Evolutionary conservation across 73 alveolate genomes (phyloP), one percentile per base, ranked within the genome.

Genomic region (Paramecium pentaurelia): DNA sequence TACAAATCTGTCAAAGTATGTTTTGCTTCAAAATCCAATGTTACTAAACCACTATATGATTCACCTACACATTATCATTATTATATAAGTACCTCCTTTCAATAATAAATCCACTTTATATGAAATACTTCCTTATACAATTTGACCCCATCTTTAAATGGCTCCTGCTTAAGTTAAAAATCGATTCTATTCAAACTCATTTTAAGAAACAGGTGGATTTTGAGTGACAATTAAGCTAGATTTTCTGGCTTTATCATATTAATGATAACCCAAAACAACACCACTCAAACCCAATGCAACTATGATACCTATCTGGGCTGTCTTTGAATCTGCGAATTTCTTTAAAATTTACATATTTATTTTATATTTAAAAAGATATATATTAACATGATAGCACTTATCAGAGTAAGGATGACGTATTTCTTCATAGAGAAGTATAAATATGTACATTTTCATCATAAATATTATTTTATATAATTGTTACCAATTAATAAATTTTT

Each of bases 351-450:
- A 20, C 88, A 75, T 75, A 16, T 75, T 68, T 32, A 32, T 28
- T 68, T 68, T 32, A 68, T 34, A 32, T 68, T 22, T 32, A 68
- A 68, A 32, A 32, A 27, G 47, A 32, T 68, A 68, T 68, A 34
- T 28, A 32, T 32, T 68, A 32, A 68, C 47, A 20, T 27, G 45
- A 68, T 32, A 68, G 20, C 47, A 68, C 51, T 68, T 38, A 75
- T 75, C 88, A 75, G 88, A 75, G 88, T 75, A 75, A 75, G 88
- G 88, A 75, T 75, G 88, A 75, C 88, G 88, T 38, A 75, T 75
- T 38, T 75, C 88, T 75, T 75, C 88, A 18, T 38, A 16, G 3
- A 25, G 84, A 64, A 64, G 84, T 8, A 64, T 64, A 54, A 54
- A 64, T 64, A 32, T 64, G 84, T 64, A 2, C 84, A 11, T 64